Conservation (phyloP, 2,329 filamentous ascomycete species). For the Alternaria brassicae region DNA sequence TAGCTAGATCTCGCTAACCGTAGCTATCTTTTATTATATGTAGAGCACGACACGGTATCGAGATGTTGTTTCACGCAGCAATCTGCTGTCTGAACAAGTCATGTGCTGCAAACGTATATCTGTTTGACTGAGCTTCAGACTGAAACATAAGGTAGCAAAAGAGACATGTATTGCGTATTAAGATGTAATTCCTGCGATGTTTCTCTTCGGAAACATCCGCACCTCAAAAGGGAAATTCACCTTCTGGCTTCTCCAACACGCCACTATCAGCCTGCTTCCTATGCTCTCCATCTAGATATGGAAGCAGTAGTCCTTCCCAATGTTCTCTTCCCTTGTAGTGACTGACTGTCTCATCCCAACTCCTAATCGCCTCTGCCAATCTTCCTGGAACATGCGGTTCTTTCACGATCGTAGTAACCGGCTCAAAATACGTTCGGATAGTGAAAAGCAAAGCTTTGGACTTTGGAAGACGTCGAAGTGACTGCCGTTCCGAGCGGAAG, state of each 20-base stretch:
- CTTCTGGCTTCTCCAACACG: not conserved
- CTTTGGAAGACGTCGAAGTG: constrained; percentile 1
- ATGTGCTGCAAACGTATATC: no score
- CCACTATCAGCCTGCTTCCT: constrained; percentile 2
- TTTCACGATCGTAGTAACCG: not conserved
- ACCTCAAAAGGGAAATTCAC: not conserved
- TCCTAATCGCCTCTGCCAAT: not conserved
- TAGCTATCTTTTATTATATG: no score
- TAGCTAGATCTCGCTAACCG: no score
- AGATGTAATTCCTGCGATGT: not conserved
- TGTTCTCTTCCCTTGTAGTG: constrained; percentile 4
- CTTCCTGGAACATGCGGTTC: constrained; percentile 5
- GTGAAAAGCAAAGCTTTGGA: constrained; percentile 2
- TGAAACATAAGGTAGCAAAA: no score
- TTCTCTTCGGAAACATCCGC: not conserved
- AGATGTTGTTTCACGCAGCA: not conserved
- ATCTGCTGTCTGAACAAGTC: constrained; percentile 17
- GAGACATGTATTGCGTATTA: not conserved
- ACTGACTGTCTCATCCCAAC: not conserved
- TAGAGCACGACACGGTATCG: no score
- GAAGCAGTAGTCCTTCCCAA: not conserved
- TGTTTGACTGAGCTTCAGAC: not conserved
- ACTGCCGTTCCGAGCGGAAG: constrained; percentile 1
- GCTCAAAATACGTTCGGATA: constrained; percentile 4
- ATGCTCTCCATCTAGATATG: constrained; percentile 4